Evolutionary conservation across 768 basidiomycete genomes (phyloP).

Genomic region (Clathrus columnatus): DNA sequence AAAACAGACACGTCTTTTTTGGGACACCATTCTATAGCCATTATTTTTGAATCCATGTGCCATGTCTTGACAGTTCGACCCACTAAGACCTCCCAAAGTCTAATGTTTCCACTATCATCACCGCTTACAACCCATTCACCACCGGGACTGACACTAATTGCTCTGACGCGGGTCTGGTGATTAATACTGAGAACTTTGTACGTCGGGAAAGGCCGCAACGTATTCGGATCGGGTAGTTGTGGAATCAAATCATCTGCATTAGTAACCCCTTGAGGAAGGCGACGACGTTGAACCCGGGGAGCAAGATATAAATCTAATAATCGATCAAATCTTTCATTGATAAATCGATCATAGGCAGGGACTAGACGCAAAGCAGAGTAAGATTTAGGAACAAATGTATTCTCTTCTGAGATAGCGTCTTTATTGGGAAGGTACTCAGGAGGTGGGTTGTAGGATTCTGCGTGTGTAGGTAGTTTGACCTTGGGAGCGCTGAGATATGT

Average conservation of each 20-base stretch:
- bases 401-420: conserved; percentile 85
- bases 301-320: conserved; percentile 96
- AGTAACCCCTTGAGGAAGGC: conserved; percentile 56
- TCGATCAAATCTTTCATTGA: conserved; percentile 87
- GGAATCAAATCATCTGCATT: conserved; percentile 89
- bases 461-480: conserved; percentile 76
- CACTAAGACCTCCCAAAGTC: conserved; percentile 86
- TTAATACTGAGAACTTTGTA: conserved; percentile 65
- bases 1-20: conserved; percentile 74
- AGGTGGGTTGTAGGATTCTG: conserved; percentile 98
- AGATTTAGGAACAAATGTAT: conserved; percentile 83
- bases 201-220: conserved; percentile 89
- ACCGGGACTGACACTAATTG: conserved; percentile 74
- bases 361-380: conserved; percentile 79
- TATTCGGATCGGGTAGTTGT: conserved; percentile 86
- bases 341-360: conserved; percentile 84
- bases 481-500: conserved; percentile 94
- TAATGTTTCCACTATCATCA: conserved; percentile 78
- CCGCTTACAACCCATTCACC: conserved; percentile 90
- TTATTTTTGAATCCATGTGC: conserved; percentile 72
- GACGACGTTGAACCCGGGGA: conserved; percentile 77
- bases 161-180: conserved; percentile 65
- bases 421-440: conserved; percentile 89
- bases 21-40: conserved; percentile 90
- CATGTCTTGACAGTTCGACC: conserved; percentile 85